phyloP scores from a whole-genome alignment of 2,329 filamentous ascomycete species.

The Monosporascus sp. region DNA sequence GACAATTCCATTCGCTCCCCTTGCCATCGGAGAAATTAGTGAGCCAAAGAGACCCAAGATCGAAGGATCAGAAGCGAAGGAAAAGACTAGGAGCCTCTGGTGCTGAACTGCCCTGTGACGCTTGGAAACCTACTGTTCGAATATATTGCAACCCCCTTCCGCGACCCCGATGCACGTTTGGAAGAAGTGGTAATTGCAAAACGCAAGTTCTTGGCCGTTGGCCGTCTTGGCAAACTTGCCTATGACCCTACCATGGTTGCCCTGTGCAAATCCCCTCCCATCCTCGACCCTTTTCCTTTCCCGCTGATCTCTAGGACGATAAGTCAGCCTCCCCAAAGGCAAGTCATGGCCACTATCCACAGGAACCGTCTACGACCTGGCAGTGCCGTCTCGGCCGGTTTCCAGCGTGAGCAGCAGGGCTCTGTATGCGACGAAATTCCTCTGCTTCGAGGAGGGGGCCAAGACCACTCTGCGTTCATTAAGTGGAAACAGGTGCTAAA shows the following conservation, averaged over 20 bases:
- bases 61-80: too few species aligned
- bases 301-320: slow-evolving; percentile 46
- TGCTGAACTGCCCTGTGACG: slow-evolving; percentile 52
- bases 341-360: too few species aligned
- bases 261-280: slow-evolving; percentile 63
- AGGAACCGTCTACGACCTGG: too few species aligned
- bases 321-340: slow-evolving; percentile 26
- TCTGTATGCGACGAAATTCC: too few species aligned
- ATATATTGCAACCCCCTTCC: slow-evolving; percentile 57
- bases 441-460: too few species aligned
- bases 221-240: slow-evolving; percentile 59
- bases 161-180: slow-evolving; percentile 33
- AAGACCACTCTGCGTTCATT: too few species aligned
- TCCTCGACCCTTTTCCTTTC: slow-evolving; percentile 42
- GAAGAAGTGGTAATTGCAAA: slow-evolving; percentile 35
- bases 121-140: slow-evolving; percentile 69
- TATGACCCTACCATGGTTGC: slow-evolving; percentile 67
- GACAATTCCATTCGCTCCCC: too few species aligned
- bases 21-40: too few species aligned
- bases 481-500: too few species aligned
- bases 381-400: too few species aligned
- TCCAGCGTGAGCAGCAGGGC: too few species aligned
- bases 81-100: neutral
- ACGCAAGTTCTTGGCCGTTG: slow-evolving; percentile 50
- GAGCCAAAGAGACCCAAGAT: too few species aligned